Conservation (phyloP, 2,329 filamentous ascomycete species). For the Paecilomyces sp. region DNA sequence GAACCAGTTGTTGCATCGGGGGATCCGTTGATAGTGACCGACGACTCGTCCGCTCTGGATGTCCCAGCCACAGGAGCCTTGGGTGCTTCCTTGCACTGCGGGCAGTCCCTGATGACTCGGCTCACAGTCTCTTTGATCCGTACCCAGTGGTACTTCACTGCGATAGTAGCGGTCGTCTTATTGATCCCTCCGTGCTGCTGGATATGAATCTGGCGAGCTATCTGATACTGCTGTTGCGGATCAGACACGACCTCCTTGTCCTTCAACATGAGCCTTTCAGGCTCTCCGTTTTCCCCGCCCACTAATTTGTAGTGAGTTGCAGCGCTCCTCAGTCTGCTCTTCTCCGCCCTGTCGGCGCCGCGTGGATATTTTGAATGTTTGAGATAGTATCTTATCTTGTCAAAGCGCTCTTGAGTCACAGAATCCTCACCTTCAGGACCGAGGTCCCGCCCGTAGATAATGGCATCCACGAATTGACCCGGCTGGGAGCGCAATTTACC, state of each 20-base stretch:
- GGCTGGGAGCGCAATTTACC: slow-evolving; percentile 64
- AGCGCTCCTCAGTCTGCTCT: slow-evolving; percentile 85
- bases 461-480: slow-evolving; percentile 63
- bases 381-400: slow-evolving; percentile 97
- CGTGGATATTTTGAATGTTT: slow-evolving; percentile 90
- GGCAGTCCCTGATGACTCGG: slow-evolving; percentile 86
- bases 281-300: slow-evolving; percentile 39
- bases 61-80: slow-evolving; percentile 44
- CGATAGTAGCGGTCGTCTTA: slow-evolving; percentile 91
- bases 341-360: slow-evolving; percentile 89
- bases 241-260: slow-evolving; percentile 96
- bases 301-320: slow-evolving; percentile 89
- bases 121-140: slow-evolving; percentile 96
- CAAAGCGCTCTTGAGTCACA: slow-evolving; percentile 91
- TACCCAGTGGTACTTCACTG: slow-evolving; percentile 94
- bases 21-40: slow-evolving; percentile 4
- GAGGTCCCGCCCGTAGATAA: slow-evolving; percentile 64
- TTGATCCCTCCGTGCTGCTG: slow-evolving; percentile 87
- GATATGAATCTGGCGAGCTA: slow-evolving; percentile 70
- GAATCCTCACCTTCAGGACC: slow-evolving; percentile 67
- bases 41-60: slow-evolving; percentile 19
- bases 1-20: slow-evolving; percentile 6
- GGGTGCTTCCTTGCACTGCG: slow-evolving; percentile 75
- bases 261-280: slow-evolving; percentile 86
- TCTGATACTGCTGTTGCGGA: slow-evolving; percentile 81